Conservation (phyloP, 225 moss, liverwort and hornwort genomes). For the Takakia lepidozioides region DNA sequence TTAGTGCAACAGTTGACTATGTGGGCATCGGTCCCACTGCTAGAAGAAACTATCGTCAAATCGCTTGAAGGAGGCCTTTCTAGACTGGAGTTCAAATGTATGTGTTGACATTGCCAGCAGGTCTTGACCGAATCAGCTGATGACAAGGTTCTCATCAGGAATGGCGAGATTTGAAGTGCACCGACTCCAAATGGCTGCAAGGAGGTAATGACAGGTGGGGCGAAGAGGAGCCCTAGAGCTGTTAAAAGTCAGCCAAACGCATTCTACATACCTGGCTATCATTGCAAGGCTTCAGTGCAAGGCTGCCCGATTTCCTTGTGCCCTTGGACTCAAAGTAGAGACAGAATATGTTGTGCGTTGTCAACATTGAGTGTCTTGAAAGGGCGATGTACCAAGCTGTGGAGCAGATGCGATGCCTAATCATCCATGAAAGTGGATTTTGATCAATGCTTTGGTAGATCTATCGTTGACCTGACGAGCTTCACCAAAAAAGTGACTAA, state of each 20-base stretch:
- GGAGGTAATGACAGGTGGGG: slow-evolving; percentile 42
- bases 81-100: slow-evolving; percentile 94
- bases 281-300: slow-evolving; percentile 62
- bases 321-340: slow-evolving; percentile 20
- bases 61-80: slow-evolving; percentile 54
- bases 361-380: slow-evolving; percentile 26
- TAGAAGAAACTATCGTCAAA: slow-evolving; percentile 65
- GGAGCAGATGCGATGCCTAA: slow-evolving; percentile 22
- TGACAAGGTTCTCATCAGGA: slow-evolving; percentile 33
- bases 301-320: slow-evolving; percentile 60
- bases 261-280: slow-evolving; percentile 68
- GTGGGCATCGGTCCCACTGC: slow-evolving; percentile 42
- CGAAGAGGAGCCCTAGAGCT: slow-evolving; percentile 47
- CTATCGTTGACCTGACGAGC: slow-evolving; percentile 9
- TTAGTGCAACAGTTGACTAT: slow-evolving; percentile 64
- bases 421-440: slow-evolving; percentile 3
- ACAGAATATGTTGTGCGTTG: slow-evolving; percentile 33
- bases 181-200: slow-evolving; percentile 51
- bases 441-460: neutral
- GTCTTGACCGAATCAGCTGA: slow-evolving; percentile 32
- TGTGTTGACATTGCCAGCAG: slow-evolving; percentile 30
- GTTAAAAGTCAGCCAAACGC: slow-evolving; percentile 57
- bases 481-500: slow-evolving; percentile 32
- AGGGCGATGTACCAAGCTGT: slow-evolving; percentile 33
- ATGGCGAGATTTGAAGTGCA: slow-evolving; percentile 62